phyloP scores from a whole-genome alignment of 202 grass and related monocot species.

The Hordeum pubiflorum region DNA sequence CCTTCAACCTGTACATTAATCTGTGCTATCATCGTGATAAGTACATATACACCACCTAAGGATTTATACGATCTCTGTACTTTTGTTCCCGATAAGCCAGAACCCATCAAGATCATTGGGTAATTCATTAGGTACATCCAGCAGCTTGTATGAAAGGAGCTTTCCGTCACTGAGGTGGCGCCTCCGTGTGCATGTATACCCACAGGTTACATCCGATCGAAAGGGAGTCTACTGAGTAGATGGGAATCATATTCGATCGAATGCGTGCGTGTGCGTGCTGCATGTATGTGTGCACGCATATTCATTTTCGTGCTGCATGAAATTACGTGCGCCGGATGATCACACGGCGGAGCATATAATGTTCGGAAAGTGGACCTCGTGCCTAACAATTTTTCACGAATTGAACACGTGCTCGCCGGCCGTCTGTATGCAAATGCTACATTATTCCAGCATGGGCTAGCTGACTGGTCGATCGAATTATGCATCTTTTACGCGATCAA shows the following conservation, averaged over 20 bases:
- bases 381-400: slow-evolving; percentile 36
- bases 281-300: background rate
- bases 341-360: background rate
- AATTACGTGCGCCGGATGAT: background rate
- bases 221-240: slow-evolving; percentile 18
- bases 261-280: background rate
- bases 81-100: background rate
- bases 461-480: background rate
- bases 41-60: background rate
- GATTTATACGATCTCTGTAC: background rate
- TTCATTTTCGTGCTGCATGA: background rate
- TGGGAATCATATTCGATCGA: slow-evolving; percentile 28
- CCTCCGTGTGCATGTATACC: background rate
- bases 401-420: slow-evolving; percentile 10
- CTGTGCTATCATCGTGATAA: background rate
- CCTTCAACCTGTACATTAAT: background rate
- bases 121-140: background rate
- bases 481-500: background rate
- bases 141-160: slow-evolving; percentile 21
- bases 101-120: background rate
- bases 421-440: background rate
- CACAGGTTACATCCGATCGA: background rate
- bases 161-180: slow-evolving; percentile 23
- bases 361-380: slow-evolving; percentile 10
- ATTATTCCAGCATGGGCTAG: background rate